These are phyloP conservation scores for Croton laevigatus DNA, from an alignment of 441 rosid genomes.

Conservation along the genomic window DNA sequence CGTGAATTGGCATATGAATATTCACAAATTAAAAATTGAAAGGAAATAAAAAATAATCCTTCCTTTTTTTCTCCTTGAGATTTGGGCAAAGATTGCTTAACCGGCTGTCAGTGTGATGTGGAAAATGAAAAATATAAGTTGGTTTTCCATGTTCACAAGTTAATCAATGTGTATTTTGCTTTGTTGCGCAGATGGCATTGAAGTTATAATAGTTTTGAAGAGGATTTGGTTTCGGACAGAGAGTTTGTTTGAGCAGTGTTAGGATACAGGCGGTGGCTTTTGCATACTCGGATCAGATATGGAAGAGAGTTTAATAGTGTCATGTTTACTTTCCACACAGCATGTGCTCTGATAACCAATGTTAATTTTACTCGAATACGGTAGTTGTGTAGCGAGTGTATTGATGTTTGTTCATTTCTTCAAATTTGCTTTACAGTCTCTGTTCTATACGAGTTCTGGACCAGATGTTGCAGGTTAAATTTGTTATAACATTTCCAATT, in stretches of 20 bases:
- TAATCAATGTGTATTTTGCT: not conserved
- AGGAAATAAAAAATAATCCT: not conserved
- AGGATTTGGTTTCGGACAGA: not conserved
- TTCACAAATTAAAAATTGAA: not conserved
- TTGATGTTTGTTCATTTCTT: constrained; percentile 4
- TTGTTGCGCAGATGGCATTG: not conserved
- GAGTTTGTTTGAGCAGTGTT: not conserved
- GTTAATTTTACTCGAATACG: not conserved
- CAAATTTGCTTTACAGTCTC: not conserved
- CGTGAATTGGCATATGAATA: not conserved
- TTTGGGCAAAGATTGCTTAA: no score
- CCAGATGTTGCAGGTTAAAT: not conserved
- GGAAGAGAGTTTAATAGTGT: not conserved
- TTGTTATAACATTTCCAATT: not conserved
- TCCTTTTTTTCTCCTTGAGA: not conserved
- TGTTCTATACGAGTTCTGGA: not conserved
- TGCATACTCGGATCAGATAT: not conserved
- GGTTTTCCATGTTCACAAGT: not conserved
- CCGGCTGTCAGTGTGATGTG: not conserved
- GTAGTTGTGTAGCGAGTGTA: not conserved
- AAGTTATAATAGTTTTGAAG: constrained; percentile 6
- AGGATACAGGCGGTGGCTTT: not conserved
- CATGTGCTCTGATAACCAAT: not conserved
- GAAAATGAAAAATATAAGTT: not conserved
- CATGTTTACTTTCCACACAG: not conserved